These are phyloP conservation scores for Torrubiella hemipterigena DNA, from an alignment of 2,329 filamentous ascomycete species.

Conservation along the genomic window DNA sequence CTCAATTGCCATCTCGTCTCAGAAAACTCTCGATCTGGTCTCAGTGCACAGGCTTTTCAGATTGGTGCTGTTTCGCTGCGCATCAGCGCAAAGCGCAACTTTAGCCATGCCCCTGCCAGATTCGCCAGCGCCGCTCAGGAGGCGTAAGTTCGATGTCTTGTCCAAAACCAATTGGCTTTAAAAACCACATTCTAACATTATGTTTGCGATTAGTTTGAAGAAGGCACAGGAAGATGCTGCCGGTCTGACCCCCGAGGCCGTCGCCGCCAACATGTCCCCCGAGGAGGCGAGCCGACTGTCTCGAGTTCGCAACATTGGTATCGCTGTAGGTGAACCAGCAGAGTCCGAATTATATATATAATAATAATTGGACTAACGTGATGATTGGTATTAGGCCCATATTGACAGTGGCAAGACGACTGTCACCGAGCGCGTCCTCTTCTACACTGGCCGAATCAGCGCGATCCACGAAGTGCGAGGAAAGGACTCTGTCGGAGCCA, in stretches of 20 bases:
- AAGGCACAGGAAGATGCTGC: constrained; percentile 42
- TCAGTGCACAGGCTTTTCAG: constrained; percentile 15
- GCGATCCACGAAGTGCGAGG: constrained; percentile 94
- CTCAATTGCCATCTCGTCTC: constrained; percentile 25
- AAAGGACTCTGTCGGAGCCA: constrained; percentile 88
- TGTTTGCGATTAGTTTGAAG: constrained; percentile 23
- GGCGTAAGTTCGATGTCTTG: constrained; percentile 26
- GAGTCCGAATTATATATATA: background rate
- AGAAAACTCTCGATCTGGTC: constrained; percentile 15
- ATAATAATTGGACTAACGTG: background rate
- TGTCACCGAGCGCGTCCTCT: constrained; percentile 88
- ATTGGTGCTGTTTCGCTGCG: constrained; percentile 11
- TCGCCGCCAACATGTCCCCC: constrained; percentile 70
- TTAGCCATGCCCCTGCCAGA: constrained; percentile 19
- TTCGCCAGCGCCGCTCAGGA: constrained; percentile 25
- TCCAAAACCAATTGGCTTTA: constrained; percentile 2
- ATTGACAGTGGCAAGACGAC: constrained; percentile 99
- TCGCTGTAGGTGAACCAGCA: constrained; percentile 53
- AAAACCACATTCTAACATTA: background rate
- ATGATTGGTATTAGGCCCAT: constrained; percentile 52
- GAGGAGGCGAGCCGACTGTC: constrained; percentile 68
- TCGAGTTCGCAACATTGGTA: constrained; percentile 90
- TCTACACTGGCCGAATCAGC: constrained; percentile 95
- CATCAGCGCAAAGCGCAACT: constrained; percentile 16
- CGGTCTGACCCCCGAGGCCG: constrained; percentile 40